Percentiles rank a stretch among this genome's conserved stretches.
Evolutionary conservation across 208 protist genomes (phyloP).

Genomic region (Leishmania turanica): DNA sequence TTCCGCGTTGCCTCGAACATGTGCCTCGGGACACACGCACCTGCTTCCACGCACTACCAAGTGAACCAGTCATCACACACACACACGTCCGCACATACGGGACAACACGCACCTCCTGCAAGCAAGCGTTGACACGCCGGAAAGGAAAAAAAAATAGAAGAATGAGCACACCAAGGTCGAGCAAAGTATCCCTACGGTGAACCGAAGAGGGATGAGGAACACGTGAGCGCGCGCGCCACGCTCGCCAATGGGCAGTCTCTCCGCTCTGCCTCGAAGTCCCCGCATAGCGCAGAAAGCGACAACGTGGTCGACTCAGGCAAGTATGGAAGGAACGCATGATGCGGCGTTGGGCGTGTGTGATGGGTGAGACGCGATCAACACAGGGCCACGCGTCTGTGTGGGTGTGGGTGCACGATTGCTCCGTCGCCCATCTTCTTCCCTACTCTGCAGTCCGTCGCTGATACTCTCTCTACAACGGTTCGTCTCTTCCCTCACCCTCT

Average conservation of each 20-base stretch:
- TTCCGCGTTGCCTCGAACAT: not conserved
- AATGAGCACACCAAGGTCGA: not conserved
- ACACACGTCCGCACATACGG: not conserved
- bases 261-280: not conserved
- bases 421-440: not conserved
- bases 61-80: not conserved
- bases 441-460: not conserved
- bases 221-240: not conserved
- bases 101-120: too few species aligned
- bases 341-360: not conserved
- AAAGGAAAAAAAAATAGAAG: too few species aligned
- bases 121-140: too few species aligned
- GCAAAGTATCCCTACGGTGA: not conserved
- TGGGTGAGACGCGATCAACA: not conserved
- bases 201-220: not conserved
- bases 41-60: not conserved
- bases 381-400: not conserved
- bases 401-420: not conserved
- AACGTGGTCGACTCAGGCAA: not conserved
- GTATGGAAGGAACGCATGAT: not conserved
- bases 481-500: not conserved
- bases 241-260: not conserved
- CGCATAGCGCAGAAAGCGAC: not conserved
- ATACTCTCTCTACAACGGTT: not conserved
- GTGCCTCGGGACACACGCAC: not conserved